phyloP scores from a whole-genome alignment of 139 green algal species.

The Chlorella sp. region DNA sequence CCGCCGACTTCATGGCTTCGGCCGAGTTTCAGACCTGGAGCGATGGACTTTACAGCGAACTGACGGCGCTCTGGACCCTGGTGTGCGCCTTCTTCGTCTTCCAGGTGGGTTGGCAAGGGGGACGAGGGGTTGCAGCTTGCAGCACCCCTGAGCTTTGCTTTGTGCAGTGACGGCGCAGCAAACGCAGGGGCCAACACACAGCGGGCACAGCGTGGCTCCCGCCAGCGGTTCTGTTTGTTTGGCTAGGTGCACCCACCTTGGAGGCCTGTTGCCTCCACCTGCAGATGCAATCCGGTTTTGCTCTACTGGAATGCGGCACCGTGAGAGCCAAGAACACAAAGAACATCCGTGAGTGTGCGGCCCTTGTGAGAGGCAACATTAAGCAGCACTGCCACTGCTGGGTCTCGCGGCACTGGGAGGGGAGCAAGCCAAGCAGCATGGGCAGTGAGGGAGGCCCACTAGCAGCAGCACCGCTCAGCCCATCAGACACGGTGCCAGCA shows the following conservation, averaged over 20 bases:
- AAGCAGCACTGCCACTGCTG: neutral
- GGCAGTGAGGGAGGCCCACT: neutral
- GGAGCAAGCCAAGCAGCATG: too few relatives aligned
- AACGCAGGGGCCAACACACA: neutral
- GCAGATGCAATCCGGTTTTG: conserved; percentile 51
- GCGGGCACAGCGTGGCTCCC: neutral
- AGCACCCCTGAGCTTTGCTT: neutral
- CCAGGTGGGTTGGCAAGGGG: neutral
- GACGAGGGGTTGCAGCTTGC: neutral
- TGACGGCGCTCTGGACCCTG: conserved; percentile 41
- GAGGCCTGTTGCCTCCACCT: neutral
- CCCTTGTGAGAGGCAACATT: too few relatives aligned
- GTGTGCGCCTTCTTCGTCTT: conserved; percentile 62
- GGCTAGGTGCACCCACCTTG: neutral
- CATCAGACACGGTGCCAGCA: neutral
- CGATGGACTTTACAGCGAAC: neutral
- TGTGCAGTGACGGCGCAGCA: neutral
- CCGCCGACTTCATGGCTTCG: neutral
- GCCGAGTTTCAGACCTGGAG: neutral
- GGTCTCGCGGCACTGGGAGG: neutral
- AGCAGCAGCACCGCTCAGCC: neutral
- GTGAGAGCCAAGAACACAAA: conserved; percentile 53
- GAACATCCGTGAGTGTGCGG: conserved; percentile 6
- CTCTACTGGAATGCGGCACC: conserved; percentile 49
- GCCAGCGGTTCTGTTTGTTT: neutral